Evolutionary conservation across 371 early-diverging fungal genomes (phyloP), one percentile per base, ranked within the genome.

Genomic region (Zancudomyces culisetae): DNA sequence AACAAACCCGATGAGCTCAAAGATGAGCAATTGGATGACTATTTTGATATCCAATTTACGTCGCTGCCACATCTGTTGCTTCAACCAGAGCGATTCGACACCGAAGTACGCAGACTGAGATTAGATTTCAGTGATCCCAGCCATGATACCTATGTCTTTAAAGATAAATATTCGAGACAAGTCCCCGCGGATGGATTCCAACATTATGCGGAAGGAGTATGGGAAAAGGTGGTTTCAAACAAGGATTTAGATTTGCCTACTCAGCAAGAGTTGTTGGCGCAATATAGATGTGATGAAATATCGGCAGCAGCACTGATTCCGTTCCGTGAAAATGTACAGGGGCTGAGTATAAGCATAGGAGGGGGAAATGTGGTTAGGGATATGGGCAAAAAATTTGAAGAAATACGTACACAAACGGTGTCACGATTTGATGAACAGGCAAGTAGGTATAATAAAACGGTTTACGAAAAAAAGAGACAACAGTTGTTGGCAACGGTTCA

Each of bases 271-370:
- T 68, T 98, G 43, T 70, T 98, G 53, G 96, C 97, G 24, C 95
- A 96, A 70, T 96, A 85, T 66, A 83, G 98, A 49, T 97, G 98
- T 64, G 98, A 97, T 56, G 98, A 97, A 63, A 94, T 97, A 54
- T 79, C 86, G n/a, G 77, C 74, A 47, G 74, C 69, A 18, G 85
- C 81, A 0, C 79, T 85, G 59, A 79, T 71, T 20, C 64, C 62
- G 4, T 88, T 95, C 58, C 52, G 60, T n/a, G 74, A 69, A 35
- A 64, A 68, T 18, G 63, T 88, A 42, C 68, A 69, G 49, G 63
- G 70, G 19, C 73, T 85, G 57, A 76, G 80, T 42, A 60, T 64
- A 43, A 79, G 74, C 3, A 59, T 67, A 45, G 89, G 92, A 53
- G 61, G 71, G 13, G 92, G 88, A 3, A 70, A 79, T 49, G 79